Evolutionary conservation across 2,329 filamentous ascomycete species (phyloP).

Genomic region (Arthrobotrys iridis): DNA sequence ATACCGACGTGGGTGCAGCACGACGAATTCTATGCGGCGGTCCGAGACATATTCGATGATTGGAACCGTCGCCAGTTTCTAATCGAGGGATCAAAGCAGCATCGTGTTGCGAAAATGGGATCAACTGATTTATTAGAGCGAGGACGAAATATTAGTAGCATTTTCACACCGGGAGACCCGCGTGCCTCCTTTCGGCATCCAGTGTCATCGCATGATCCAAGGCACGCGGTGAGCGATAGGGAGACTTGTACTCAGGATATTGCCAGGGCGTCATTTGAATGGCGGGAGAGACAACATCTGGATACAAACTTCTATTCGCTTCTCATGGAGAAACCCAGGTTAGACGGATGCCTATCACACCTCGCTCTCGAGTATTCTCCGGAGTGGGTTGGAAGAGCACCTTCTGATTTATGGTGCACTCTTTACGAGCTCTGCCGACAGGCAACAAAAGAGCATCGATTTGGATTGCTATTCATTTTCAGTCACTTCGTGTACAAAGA

Average conservation of each 20-base stretch:
- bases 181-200: background rate
- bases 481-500: background rate
- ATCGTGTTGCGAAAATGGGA: background rate
- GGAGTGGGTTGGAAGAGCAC: background rate
- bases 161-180: constrained; percentile 5
- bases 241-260: constrained; percentile 24
- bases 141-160: background rate
- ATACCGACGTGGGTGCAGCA: constrained; percentile 64
- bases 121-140: constrained; percentile 4
- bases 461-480: constrained; percentile 7
- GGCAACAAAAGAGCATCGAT: constrained; percentile 2
- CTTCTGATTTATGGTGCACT: constrained; percentile 6
- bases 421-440: constrained; percentile 13
- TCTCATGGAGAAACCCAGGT: background rate
- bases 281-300: constrained; percentile 5
- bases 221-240: background rate
- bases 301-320: background rate
- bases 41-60: constrained; percentile 61
- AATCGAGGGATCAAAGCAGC: background rate
- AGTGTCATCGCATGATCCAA: background rate
- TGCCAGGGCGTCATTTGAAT: constrained; percentile 6
- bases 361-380: background rate
- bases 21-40: constrained; percentile 61
- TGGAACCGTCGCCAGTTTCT: background rate
- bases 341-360: background rate